Evolutionary conservation across 441 rosid genomes (phyloP), one percentile per base, ranked within the genome.

Genomic region (Gossypium lobatum): DNA sequence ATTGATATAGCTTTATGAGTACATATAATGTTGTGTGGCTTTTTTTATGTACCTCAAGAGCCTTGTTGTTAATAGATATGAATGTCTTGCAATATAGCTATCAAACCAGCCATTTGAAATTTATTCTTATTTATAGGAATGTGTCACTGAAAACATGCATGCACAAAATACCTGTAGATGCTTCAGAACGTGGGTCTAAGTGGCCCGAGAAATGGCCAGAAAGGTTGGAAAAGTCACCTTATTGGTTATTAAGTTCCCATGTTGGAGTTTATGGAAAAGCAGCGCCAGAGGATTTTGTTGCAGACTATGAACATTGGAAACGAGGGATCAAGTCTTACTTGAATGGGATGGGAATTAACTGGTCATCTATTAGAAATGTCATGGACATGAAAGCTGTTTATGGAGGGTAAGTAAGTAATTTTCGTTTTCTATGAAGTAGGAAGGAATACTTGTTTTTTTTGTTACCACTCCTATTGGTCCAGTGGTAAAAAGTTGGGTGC

Each of bases 141-240:
- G 96, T 95, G 73, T 87, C 92, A 37, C 82, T 95, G 73, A 88
- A 90, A 86, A 84, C 95, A 50, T 95, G 98, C 82, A 86, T 95
- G 93, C 69, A 64, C 52, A 64, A 37, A 64, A 50, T 64, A 25
- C 69, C 69, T 37, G 28, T 64, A 37, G 48, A 39, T 64, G 26
- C 50, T 37, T 64, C 69, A 39, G 48, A 64, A 64, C 69, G 69
- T 39, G 69, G 69, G 69, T 64, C 50, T 64, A 45, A 39, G 50
- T 64, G 69, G 69, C 69, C 69, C 1, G 52, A 37, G 50, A 48
- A 37, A 64, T 64, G 52, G 69, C 69, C 52, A 18, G 69, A 52
- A 18, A 64, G 69, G 52, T 37, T 64, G 50, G 52, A 39, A 39
- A 64, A 64, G 20, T 9, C 69, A 39, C 69, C 69, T 10, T 64